Evolutionary conservation across 371 early-diverging fungal genomes (phyloP), one percentile per base, ranked within the genome.

Genomic region (Smittium culicis): DNA sequence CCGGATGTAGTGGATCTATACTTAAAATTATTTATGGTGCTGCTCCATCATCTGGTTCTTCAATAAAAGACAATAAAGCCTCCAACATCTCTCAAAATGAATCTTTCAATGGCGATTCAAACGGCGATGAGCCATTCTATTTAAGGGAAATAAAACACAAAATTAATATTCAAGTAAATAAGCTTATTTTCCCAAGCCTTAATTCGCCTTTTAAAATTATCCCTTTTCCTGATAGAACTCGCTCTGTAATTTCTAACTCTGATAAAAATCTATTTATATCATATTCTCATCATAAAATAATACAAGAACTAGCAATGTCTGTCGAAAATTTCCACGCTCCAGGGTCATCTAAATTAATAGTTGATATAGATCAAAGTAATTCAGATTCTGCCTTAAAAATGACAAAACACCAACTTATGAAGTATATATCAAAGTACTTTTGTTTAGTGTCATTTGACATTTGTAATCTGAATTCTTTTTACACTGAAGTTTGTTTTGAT

Each of bases 351-450:
- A 45, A 20, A 45, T 45, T 45, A 8, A 14, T 45, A 14, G 20
- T 14, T 20, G 20, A 8, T 20, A 45, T 14, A 45, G 8, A 8
- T 45, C 8, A 8, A 45, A 45, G 20, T 45, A 45, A 45, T 20
- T 14, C 14, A 45, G 20, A 45, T 20, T 20, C 45, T 14, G 14
- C 20, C 20, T 20, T 45, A 14, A 45, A 45, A 45, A 8, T 14
- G 8, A 8, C 8, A 45, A 8, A 45, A 20, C 20, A 45, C 45
- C 8, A 8, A 45, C 20, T 45, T 27, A 27, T 16, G 8, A 2
- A 62, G 31, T 62, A 31, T 62, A 31, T 62, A 34, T 29, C n/a
- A 8, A 29, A 33, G 14, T n/a, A 62, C 63, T 62, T 31, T 34
- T 29, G 33, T 33, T 5, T 62, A 30, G 33, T n/a, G 8, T 8